Conservation (phyloP, 2,329 filamentous ascomycete genomes). For the Pseudogymnoascus sp. region DNA sequence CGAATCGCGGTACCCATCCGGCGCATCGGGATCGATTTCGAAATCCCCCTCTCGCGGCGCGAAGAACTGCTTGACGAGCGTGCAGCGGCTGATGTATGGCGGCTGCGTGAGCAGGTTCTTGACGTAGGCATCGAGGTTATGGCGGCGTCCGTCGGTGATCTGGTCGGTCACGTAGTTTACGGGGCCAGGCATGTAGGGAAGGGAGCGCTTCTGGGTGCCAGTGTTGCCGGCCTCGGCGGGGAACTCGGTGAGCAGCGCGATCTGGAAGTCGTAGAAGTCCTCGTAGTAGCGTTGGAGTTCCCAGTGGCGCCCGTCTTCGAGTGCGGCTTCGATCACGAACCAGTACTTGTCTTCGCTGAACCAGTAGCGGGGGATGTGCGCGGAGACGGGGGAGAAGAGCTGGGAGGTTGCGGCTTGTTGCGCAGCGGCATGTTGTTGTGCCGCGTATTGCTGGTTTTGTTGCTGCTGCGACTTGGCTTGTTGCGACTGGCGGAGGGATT, state of each 20-base stretch:
- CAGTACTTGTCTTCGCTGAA: slow-evolving; percentile 98
- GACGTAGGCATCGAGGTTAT: slow-evolving; percentile 92
- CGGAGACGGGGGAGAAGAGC: slow-evolving; percentile 67
- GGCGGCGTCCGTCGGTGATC: slow-evolving; percentile 85
- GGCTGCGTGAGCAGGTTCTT: slow-evolving; percentile 82
- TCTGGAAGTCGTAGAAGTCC: slow-evolving; percentile 98
- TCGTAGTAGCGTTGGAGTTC: slow-evolving; percentile 92
- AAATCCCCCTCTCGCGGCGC: slow-evolving; percentile 84
- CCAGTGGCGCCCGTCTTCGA: slow-evolving; percentile 88
- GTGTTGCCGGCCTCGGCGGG: slow-evolving; percentile 87
- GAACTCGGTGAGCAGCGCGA: slow-evolving; percentile 84
- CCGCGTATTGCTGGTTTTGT: slow-evolving; percentile 30
- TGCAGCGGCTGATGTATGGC: slow-evolving; percentile 73
- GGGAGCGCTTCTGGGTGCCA: slow-evolving; percentile 64
- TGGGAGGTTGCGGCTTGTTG: slow-evolving; percentile 39
- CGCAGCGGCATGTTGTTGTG: slow-evolving; percentile 35
- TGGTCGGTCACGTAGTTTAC: slow-evolving; percentile 98
- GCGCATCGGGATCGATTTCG: slow-evolving; percentile 68
- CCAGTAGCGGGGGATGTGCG: slow-evolving; percentile 84
- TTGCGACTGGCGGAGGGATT: slow-evolving; percentile 19
- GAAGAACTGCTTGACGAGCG: slow-evolving; percentile 84
- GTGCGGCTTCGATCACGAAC: slow-evolving; percentile 88
- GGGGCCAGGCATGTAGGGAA: slow-evolving; percentile 96
- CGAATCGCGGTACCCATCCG: slow-evolving; percentile 64
- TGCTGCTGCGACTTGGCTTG: slow-evolving; percentile 21